phyloP scores from a whole-genome alignment of 441 rosid species.

The Erodium chrysanthum region DNA sequence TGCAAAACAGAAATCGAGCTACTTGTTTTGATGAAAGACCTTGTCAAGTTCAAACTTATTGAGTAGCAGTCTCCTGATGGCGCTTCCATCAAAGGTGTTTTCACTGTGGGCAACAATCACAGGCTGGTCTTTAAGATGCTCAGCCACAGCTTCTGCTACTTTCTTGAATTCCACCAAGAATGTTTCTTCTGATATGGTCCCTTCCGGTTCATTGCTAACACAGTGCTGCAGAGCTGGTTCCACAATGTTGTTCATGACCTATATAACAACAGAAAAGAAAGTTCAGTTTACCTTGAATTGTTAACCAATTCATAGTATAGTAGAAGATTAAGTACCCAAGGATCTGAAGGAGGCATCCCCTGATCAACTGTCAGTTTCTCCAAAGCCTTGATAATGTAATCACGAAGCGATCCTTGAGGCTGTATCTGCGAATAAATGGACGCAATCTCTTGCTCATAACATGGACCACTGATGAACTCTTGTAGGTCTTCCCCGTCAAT shows the following conservation, averaged over 20 bases:
- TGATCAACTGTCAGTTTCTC: slow-evolving; percentile 73
- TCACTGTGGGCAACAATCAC: slow-evolving; percentile 93
- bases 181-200: slow-evolving; percentile 39
- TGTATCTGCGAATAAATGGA: slow-evolving; percentile 45
- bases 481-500: slow-evolving; percentile 88
- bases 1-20: neutral
- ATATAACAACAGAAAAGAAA: too few species aligned
- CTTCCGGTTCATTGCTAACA: slow-evolving; percentile 28
- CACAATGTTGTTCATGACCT: slow-evolving; percentile 75
- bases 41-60: slow-evolving; percentile 84
- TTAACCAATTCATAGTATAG: neutral
- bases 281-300: too few species aligned
- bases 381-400: slow-evolving; percentile 44
- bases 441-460: slow-evolving; percentile 54
- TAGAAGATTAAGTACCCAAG: slow-evolving; percentile 49
- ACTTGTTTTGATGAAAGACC: slow-evolving; percentile 26
- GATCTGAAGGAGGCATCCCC: slow-evolving; percentile 81
- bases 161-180: slow-evolving; percentile 59
- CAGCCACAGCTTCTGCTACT: slow-evolving; percentile 53
- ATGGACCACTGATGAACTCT: slow-evolving; percentile 58
- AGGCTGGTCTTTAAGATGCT: slow-evolving; percentile 75
- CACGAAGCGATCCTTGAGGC: slow-evolving; percentile 35
- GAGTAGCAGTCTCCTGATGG: slow-evolving; percentile 55
- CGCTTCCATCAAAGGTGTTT: slow-evolving; percentile 75
- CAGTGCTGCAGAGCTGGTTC: slow-evolving; percentile 53